These are phyloP conservation scores for Wallacemonas sp. DNA, from an alignment of 208 protist species.

Conservation along the genomic window DNA sequence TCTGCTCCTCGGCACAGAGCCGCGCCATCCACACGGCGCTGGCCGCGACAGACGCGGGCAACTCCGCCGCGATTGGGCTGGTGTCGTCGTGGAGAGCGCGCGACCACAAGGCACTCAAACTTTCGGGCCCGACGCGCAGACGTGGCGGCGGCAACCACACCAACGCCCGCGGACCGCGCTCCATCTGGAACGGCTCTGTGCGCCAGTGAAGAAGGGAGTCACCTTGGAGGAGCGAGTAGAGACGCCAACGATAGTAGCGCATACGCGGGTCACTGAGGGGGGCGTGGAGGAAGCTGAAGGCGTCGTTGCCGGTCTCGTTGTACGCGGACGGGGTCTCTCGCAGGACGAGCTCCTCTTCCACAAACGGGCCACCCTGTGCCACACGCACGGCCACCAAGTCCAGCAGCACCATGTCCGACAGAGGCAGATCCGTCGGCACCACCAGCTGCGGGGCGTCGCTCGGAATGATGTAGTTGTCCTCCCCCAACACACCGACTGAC, in stretches of 20 bases:
- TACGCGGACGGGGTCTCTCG: constrained; percentile 45
- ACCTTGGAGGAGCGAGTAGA: constrained; percentile 84
- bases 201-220: constrained; percentile 71
- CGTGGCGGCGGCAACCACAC: constrained; percentile 74
- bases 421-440: constrained; percentile 47
- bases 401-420: constrained; percentile 56
- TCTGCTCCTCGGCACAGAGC: neutral
- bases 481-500: neutral
- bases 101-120: constrained; percentile 24
- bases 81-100: neutral
- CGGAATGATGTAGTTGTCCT: constrained; percentile 25
- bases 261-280: constrained; percentile 53
- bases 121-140: constrained; percentile 45
- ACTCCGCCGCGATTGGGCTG: neutral
- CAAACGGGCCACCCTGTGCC: constrained; percentile 66
- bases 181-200: constrained; percentile 75
- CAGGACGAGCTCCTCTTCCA: constrained; percentile 76
- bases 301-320: constrained; percentile 40
- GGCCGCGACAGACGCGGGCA: constrained; percentile 14
- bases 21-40: constrained; percentile 17
- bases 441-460: constrained; percentile 27
- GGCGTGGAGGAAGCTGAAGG: constrained; percentile 65
- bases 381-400: constrained; percentile 71
- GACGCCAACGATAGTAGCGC: constrained; percentile 87
- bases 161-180: constrained; percentile 48